These are phyloP conservation scores for Neotropicomus parvogracilis DNA, from an alignment of 1,284 basidiomycete genomes.

Conservation along the genomic window DNA sequence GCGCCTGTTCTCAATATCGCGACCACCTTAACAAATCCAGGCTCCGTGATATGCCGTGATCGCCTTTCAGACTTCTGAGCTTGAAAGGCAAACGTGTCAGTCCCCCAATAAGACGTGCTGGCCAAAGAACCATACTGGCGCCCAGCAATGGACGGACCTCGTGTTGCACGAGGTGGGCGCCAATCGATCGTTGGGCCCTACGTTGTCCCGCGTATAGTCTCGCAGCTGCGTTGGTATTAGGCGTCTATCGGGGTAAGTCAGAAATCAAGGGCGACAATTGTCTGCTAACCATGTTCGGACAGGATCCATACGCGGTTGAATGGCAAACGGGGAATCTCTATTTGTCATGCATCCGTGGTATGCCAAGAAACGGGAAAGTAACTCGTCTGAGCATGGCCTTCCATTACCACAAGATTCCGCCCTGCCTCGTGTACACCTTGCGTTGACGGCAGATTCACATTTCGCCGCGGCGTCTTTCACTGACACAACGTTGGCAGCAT, in stretches of 20 bases:
- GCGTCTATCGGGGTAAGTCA: background rate
- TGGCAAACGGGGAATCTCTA: conserved; percentile 8
- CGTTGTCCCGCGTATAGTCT: too few relatives aligned
- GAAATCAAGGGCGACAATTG: background rate
- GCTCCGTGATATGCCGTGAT: conserved; percentile 16
- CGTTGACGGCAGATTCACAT: background rate
- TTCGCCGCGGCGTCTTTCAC: background rate
- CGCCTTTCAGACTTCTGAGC: too few relatives aligned
- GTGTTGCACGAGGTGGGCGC: conserved; percentile 2
- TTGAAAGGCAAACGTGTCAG: conserved; percentile 1
- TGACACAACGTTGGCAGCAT: background rate
- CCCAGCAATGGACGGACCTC: background rate
- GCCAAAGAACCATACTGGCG: too few relatives aligned
- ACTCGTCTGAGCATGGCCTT: conserved; percentile 7
- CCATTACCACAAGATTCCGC: conserved; percentile 13
- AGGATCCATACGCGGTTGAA: conserved; percentile 2
- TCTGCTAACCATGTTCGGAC: background rate
- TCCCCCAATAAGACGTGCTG: too few relatives aligned
- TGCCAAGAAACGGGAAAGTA: conserved; percentile 1
- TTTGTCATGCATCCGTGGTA: background rate
- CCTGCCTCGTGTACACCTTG: conserved; percentile 13
- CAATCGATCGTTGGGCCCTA: background rate
- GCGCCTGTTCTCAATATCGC: conserved; percentile 4
- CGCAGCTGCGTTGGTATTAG: too few relatives aligned
- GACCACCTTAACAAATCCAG: background rate